These are phyloP conservation scores for Malus hybrid DNA, from an alignment of 331 rosid genomes.

Conservation along the genomic window DNA sequence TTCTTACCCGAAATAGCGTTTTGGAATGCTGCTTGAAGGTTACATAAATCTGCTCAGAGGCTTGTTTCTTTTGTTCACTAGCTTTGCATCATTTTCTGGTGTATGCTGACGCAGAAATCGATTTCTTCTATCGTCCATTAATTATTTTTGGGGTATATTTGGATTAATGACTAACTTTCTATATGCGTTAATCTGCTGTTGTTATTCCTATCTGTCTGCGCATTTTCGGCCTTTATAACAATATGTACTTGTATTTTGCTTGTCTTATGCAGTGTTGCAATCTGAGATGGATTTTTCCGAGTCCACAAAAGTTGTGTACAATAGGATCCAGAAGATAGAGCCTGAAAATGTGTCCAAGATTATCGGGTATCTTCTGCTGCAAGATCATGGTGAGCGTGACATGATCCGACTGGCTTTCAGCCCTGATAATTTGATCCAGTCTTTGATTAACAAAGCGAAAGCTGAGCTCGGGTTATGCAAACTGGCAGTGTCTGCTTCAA, in stretches of 20 bases:
- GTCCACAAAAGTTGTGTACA: slow-evolving; percentile 31
- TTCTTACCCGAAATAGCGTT: background rate
- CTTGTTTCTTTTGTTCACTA: background rate
- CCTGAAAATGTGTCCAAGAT: slow-evolving; percentile 35
- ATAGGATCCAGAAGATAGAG: slow-evolving; percentile 33
- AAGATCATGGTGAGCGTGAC: slow-evolving; percentile 32
- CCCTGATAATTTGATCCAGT: slow-evolving; percentile 29
- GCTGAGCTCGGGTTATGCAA: slow-evolving; percentile 26
- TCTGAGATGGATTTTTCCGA: slow-evolving; percentile 35
- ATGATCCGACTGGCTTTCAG: slow-evolving; percentile 46
- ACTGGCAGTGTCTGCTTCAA: slow-evolving; percentile 12
- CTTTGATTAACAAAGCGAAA: slow-evolving; percentile 33
- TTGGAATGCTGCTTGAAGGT: background rate
- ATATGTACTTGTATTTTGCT: background rate
- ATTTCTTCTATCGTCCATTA: background rate
- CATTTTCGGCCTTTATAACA: background rate
- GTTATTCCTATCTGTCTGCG: background rate
- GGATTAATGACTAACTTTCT: background rate
- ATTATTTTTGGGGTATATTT: background rate
- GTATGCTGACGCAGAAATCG: background rate
- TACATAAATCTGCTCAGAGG: background rate
- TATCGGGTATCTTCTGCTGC: slow-evolving; percentile 29
- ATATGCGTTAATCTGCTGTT: background rate
- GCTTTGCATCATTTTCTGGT: background rate
- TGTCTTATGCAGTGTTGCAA: slow-evolving; percentile 7